Conservation (phyloP, 164 flowering plant species). For the Dillenia turbinata region DNA sequence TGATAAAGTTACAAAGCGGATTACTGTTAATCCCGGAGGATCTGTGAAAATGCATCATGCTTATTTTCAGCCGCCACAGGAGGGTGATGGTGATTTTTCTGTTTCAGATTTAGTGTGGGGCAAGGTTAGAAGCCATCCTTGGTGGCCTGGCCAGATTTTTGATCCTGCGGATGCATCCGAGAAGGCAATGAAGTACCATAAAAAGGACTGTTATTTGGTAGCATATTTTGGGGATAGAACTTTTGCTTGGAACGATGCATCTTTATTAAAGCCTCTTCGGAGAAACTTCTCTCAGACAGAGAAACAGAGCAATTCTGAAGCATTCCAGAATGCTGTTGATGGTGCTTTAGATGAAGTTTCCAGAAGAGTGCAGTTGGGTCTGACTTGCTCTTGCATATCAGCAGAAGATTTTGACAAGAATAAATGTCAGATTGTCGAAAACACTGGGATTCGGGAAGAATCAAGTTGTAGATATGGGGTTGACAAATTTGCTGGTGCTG, state of each 20-base stretch:
- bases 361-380: slow-evolving; percentile 45
- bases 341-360: slow-evolving; percentile 60
- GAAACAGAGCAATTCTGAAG: slow-evolving; percentile 44
- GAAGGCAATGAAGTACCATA: slow-evolving; percentile 29
- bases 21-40: slow-evolving; percentile 11
- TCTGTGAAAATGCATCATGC: slow-evolving; percentile 14
- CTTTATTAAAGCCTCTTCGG: slow-evolving; percentile 43
- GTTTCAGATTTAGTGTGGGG: slow-evolving; percentile 49
- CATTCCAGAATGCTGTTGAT: slow-evolving; percentile 36
- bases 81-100: slow-evolving; percentile 30
- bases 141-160: slow-evolving; percentile 58
- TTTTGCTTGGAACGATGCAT: slow-evolving; percentile 66
- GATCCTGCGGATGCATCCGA: slow-evolving; percentile 38
- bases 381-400: slow-evolving; percentile 53
- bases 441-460: slow-evolving; percentile 43
- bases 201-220: slow-evolving; percentile 35
- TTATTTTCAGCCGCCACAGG: slow-evolving; percentile 27
- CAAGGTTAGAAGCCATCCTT: slow-evolving; percentile 46
- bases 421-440: slow-evolving; percentile 40
- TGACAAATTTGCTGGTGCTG: slow-evolving; percentile 26
- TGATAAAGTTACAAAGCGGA: slow-evolving; percentile 10
- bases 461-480: slow-evolving; percentile 31
- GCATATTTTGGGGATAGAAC: slow-evolving; percentile 64
- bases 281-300: slow-evolving; percentile 37
- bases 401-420: slow-evolving; percentile 29